Evolutionary conservation across 2,329 filamentous ascomycete species (phyloP).

Genomic region (Xylariomycetidae sp.): DNA sequence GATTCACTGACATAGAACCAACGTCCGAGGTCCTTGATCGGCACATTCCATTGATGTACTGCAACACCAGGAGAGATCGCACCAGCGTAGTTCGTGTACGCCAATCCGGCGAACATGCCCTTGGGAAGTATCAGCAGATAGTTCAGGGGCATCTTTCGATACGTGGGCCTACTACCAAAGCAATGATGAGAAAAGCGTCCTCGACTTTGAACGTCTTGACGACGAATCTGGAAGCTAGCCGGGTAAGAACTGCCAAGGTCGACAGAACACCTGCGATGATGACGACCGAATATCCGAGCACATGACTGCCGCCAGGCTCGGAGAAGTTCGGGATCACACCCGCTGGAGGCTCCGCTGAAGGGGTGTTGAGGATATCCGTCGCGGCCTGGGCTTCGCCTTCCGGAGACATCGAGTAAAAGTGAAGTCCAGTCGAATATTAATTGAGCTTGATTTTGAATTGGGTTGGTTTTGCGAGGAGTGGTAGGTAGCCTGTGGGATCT

Average conservation of each 20-base stretch:
- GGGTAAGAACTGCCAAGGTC: slow-evolving; percentile 1
- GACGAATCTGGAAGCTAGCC: slow-evolving; percentile 1
- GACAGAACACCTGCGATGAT: slow-evolving; percentile 1
- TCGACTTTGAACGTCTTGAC: slow-evolving; percentile 2
- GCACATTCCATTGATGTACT: slow-evolving; percentile 8
- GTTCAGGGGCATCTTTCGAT: too few relatives aligned
- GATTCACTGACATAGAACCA: slow-evolving; percentile 1
- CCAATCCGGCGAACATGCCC: slow-evolving; percentile 1
- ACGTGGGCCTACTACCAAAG: too few relatives aligned
- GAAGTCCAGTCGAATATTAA: too few relatives aligned
- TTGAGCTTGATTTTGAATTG: too few relatives aligned
- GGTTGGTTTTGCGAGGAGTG: too few relatives aligned
- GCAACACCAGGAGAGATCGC: slow-evolving; percentile 2
- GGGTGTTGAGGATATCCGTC: slow-evolving; percentile 4
- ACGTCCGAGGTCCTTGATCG: not conserved
- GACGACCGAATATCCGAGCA: slow-evolving; percentile 4
- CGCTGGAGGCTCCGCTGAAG: slow-evolving; percentile 3
- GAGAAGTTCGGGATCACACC: slow-evolving; percentile 5
- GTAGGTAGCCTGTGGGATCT: too few relatives aligned
- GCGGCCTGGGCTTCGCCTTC: too few relatives aligned
- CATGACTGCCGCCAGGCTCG: slow-evolving; percentile 5
- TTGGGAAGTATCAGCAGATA: too few relatives aligned
- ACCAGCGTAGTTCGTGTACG: not conserved
- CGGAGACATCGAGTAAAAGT: too few relatives aligned
- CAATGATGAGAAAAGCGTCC: slow-evolving; percentile 2